phyloP scores from a whole-genome alignment of 768 basidiomycete genomes.

The Lentinula lateritia region DNA sequence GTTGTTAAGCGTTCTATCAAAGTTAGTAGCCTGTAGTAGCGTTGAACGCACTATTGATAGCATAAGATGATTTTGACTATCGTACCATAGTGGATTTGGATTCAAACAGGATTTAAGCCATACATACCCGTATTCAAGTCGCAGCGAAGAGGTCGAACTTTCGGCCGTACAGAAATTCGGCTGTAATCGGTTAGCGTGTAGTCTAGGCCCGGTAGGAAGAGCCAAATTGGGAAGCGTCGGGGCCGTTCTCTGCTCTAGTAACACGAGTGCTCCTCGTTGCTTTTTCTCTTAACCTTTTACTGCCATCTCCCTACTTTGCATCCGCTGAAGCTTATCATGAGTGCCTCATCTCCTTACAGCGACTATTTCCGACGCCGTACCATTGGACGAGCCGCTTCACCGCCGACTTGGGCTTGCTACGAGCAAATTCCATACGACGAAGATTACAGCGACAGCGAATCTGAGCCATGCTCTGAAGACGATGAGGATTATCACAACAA shows the following conservation, averaged over 20 bases:
- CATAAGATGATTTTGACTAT: no score
- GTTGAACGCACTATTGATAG: no score
- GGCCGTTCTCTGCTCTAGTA: neutral
- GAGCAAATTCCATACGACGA: slow-evolving; percentile 78
- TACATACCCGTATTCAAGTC: no score
- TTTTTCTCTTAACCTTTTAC: neutral
- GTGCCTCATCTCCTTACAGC: slow-evolving; percentile 27
- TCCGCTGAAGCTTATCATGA: slow-evolving; percentile 23
- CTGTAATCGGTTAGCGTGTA: no score
- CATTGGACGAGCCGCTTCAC: slow-evolving; percentile 76
- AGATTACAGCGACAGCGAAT: slow-evolving; percentile 57
- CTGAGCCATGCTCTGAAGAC: slow-evolving; percentile 69
- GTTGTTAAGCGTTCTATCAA: no score
- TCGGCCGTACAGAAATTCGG: no score
- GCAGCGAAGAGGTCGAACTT: no score
- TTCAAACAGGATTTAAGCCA: no score
- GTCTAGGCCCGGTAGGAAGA: neutral
- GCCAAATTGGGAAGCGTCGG: neutral
- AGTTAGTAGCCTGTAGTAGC: no score
- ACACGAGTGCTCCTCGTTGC: neutral
- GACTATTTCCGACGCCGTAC: slow-evolving; percentile 61
- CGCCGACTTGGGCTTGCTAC: slow-evolving; percentile 87
- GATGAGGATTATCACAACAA: slow-evolving; percentile 53
- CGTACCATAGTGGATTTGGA: no score
- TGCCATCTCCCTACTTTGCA: neutral